These are phyloP conservation scores for Anthracocystis setariae DNA, from an alignment of 1,284 basidiomycete genomes.

Conservation along the genomic window DNA sequence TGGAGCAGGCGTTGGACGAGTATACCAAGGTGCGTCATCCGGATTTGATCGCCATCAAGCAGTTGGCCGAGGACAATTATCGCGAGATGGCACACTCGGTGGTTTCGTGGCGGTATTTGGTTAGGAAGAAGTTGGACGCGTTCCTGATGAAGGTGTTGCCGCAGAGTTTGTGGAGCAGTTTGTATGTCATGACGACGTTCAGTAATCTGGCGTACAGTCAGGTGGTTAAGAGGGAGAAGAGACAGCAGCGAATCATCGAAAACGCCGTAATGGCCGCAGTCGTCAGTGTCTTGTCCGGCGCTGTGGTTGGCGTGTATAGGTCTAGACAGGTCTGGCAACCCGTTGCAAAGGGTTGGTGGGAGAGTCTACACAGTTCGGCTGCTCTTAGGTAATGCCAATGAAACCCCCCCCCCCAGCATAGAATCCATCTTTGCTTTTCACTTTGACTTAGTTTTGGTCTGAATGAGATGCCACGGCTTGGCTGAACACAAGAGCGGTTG, in stretches of 20 bases:
- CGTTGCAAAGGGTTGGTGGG: conserved; percentile 18
- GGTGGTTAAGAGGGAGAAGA: conserved; percentile 74
- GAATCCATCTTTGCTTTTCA: too few relatives aligned
- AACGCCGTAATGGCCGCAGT: conserved; percentile 9
- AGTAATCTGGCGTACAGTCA: conserved; percentile 89
- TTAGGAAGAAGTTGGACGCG: conserved; percentile 81
- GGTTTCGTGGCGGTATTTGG: conserved; percentile 80
- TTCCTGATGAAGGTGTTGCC: conserved; percentile 75
- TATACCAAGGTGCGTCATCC: conserved; percentile 85
- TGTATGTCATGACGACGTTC: conserved; percentile 98
- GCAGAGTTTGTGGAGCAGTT: conserved; percentile 83
- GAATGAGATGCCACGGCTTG: too few relatives aligned
- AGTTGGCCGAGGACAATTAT: conserved; percentile 94
- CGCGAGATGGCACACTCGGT: conserved; percentile 94
- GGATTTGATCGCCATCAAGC: conserved; percentile 87
- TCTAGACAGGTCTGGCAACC: conserved; percentile 33
- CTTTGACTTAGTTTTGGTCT: too few relatives aligned
- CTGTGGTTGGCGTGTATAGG: conserved; percentile 20
- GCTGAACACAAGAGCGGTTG: too few relatives aligned
- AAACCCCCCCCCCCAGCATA: too few relatives aligned
- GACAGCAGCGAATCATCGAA: conserved; percentile 70
- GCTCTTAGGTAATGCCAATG: too few relatives aligned
- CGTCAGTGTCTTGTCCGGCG: conserved; percentile 8
- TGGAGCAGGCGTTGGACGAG: conserved; percentile 76
- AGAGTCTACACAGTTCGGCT: background rate